Base-by-base conservation (phyloP, 2,329 filamentous ascomycete species). In the Pestalotiopsis sp. region DNA sequence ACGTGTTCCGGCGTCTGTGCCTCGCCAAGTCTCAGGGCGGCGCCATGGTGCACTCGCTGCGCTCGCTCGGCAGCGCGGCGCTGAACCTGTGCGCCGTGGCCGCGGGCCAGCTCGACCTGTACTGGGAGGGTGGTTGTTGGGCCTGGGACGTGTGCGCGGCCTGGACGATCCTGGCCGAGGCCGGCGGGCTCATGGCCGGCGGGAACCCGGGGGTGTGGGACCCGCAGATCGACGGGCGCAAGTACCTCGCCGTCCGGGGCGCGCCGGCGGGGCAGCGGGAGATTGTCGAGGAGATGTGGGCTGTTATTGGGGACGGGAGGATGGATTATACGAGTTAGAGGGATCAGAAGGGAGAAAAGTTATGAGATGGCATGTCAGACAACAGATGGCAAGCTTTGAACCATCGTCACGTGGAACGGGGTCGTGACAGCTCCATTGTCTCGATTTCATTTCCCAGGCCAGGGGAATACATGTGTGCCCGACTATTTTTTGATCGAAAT, bases 101-200 rank as follows among this genome's bases (percentile, higher is more conserved):
- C 2, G 86, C 88, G 10, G 92, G 92, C 0, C 85, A 89, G 77
- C 73, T 93, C 30, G 92, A 95, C 76, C 74, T 88, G 24, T 95
- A 93, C 77, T 95, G 92, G 92, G 92, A 95, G 80, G 92, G 91
- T 48, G 92, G 93, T 0, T 94, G 91, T 78, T 95, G 92, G 87
- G 91, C 92, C 1, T 95, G 92, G 92, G 92, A 95, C 77, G 92
- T 95, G 2, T 93, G 91, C 75, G 93, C 93, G 4, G 92, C 90
- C 0, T 94, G 92, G 92, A 89, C 90, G 68, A 90, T 95, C 69
- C 81, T 95, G 30, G 81, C 82, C 38, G 92, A 95, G 81, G 91
- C 92, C 0, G 93, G 92, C 0, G 92, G 92, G 0, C 82, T 88
- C 64, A 88, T 95, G 82, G 91, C 86, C 7, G 86, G 91, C 75